These are phyloP conservation scores for Solanum chiquidenum DNA, from an alignment of 257 asterid genomes.

Conservation along the genomic window DNA sequence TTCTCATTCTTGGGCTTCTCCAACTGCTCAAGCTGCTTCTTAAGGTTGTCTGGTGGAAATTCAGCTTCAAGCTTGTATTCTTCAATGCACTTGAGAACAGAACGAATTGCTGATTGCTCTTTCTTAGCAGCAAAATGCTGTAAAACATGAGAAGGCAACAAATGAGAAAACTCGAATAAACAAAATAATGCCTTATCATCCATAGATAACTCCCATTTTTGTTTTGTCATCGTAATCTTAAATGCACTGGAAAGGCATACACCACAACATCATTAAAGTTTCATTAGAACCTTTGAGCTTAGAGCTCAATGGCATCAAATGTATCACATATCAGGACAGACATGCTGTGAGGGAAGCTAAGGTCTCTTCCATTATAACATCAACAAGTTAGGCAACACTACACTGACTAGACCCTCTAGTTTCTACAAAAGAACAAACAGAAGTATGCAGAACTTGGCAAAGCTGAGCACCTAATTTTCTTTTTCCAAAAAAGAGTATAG, in stretches of 20 bases:
- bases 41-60: slow-evolving; percentile 77
- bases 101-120: slow-evolving; percentile 94
- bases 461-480: not conserved
- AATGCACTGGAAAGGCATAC: not conserved
- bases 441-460: not conserved
- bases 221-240: not conserved
- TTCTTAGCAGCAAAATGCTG: slow-evolving; percentile 96
- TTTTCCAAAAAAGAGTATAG: not conserved
- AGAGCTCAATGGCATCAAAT: not conserved
- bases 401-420: not conserved
- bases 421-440: not conserved
- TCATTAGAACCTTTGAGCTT: not conserved
- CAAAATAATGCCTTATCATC: not conserved
- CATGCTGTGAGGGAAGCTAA: not conserved
- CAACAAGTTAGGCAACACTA: not conserved
- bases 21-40: slow-evolving; percentile 80
- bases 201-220: not conserved
- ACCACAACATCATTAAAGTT: not conserved
- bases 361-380: not conserved
- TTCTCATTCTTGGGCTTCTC: slow-evolving; percentile 79
- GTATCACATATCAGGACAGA: not conserved
- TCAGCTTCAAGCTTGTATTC: slow-evolving; percentile 87
- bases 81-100: slow-evolving; percentile 87
- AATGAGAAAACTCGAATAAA: not conserved
- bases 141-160: not conserved